Conservation (phyloP, 1,139 yeast species). For the Scheffersomyces stambukii region DNA sequence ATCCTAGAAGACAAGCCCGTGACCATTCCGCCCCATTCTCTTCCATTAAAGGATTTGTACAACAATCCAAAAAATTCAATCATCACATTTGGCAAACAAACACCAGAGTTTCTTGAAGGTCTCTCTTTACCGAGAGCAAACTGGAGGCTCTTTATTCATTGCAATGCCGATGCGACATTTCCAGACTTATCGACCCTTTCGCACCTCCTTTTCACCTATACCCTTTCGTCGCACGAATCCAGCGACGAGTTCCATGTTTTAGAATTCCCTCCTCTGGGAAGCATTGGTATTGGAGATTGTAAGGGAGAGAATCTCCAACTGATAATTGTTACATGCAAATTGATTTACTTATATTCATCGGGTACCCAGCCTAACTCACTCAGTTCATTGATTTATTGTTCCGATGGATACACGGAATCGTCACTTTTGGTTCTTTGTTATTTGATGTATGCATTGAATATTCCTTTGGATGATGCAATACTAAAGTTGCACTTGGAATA, state of each 20-base stretch:
- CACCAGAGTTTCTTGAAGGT: slow-evolving; percentile 17
- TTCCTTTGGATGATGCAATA: slow-evolving; percentile 49
- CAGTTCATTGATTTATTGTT: slow-evolving; percentile 59
- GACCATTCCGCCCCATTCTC: not conserved
- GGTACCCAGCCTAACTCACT: slow-evolving; percentile 20
- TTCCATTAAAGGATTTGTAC: slow-evolving; percentile 30
- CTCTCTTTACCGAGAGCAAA: slow-evolving; percentile 30
- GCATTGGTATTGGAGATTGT: slow-evolving; percentile 69
- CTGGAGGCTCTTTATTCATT: slow-evolving; percentile 36
- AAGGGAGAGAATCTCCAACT: slow-evolving; percentile 51
- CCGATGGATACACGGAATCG: slow-evolving; percentile 92
- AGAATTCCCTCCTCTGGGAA: slow-evolving; percentile 82
- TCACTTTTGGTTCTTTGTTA: slow-evolving; percentile 70
- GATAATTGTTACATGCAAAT: slow-evolving; percentile 61
- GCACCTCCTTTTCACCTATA: slow-evolving; percentile 29
- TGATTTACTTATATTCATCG: slow-evolving; percentile 42
- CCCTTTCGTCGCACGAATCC: slow-evolving; percentile 22
- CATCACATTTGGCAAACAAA: slow-evolving; percentile 24
- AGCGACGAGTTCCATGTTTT: slow-evolving; percentile 34
- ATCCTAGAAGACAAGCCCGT: slow-evolving; percentile 13
- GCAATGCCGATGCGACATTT: slow-evolving; percentile 55
- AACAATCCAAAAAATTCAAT: slow-evolving; percentile 52
- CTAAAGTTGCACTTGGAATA: slow-evolving; percentile 56
- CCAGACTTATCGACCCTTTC: slow-evolving; percentile 42
- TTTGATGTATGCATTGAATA: slow-evolving; percentile 61